Conservation (phyloP, 1,284 basidiomycete genomes). For the Cronartium ribicola region DNA sequence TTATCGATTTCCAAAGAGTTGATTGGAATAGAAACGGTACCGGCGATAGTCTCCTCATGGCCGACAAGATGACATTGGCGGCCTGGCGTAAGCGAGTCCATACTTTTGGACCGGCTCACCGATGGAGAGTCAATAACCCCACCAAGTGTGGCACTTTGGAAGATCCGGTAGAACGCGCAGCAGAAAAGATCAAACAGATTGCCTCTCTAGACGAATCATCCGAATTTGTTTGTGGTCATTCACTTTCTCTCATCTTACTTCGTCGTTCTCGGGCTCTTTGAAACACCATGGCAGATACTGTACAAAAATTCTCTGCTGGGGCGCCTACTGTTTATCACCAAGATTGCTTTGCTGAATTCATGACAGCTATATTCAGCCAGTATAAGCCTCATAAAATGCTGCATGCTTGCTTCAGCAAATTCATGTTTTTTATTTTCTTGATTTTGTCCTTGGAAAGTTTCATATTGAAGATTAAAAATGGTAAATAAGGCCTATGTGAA, state of each 20-base stretch:
- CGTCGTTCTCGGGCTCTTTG: not conserved
- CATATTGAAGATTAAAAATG: no score
- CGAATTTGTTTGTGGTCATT: conserved; percentile 36
- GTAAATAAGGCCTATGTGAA: no score
- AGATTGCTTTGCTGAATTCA: no score
- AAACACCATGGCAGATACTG: not conserved
- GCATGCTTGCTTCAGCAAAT: no score
- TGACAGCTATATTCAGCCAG: no score
- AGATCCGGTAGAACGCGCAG: conserved; percentile 27
- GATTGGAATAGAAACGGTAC: conserved; percentile 35
- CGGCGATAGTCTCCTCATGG: conserved; percentile 26
- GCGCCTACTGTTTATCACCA: no score
- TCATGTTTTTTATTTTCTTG: no score
- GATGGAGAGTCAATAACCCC: conserved; percentile 35
- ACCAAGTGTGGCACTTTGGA: conserved; percentile 9
- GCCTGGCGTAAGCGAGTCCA: conserved; percentile 21
- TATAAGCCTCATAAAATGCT: no score
- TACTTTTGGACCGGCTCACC: conserved; percentile 33
- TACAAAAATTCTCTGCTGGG: no score
- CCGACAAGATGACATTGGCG: conserved; percentile 14
- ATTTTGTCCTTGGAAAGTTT: no score
- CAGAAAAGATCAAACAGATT: conserved; percentile 20
- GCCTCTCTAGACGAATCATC: conserved; percentile 13
- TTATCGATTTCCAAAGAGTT: conserved; percentile 8
- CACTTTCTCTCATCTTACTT: conserved; percentile 30